Base-by-base conservation (phyloP, 345 rosid genomes). In the Arabidopsis arenosa region DNA sequence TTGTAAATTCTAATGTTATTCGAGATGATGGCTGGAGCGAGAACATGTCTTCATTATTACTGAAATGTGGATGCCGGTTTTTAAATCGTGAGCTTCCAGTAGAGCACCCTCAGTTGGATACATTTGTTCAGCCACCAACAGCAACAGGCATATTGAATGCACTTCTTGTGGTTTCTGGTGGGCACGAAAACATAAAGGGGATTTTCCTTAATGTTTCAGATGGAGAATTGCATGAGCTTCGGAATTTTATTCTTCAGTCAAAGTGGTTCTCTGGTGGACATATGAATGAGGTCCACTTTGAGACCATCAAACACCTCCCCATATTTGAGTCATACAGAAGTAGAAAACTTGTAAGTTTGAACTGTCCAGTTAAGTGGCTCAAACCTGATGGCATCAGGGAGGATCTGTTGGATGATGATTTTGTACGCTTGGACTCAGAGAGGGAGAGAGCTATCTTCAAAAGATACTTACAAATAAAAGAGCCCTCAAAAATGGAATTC, bases 1-100 rank as follows among this genome's bases (percentile, higher is more conserved):
- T 80, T 79, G 85, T 87, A 80, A 88, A 85, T 80, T 89, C 98
- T 45, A 80, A 81, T 76, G 93, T 93, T 72, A 82, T 93, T 56
- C 84, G 75, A 80, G 87, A 86, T 80, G 90, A 87, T 76, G 97
- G 97, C 14, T 93, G 97, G 98, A 93, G 94, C 73, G 98, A 93
- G 80, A 93, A 93, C 76, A 89, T 93, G 96, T 86, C 85, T 57
- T 85, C 93, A 75, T 82, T 93, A 84, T 81, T 93, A 84, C 78
- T 83, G 74, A 93, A 89, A 82, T 89, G 86, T 58, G 98, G 97
- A 80, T 93, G 98, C 75, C 75, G 67, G 39, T 93, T 93, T 85
- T 85, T 93, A 83, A 89, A 86, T 68, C 77, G 66, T 32, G 91
- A 85, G 79, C 26, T 89, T 55, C 86, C 81, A 21, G 82, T 91